phyloP scores from a whole-genome alignment of 495 filamentous ascomycete genomes.

The Penicillium lagena region DNA sequence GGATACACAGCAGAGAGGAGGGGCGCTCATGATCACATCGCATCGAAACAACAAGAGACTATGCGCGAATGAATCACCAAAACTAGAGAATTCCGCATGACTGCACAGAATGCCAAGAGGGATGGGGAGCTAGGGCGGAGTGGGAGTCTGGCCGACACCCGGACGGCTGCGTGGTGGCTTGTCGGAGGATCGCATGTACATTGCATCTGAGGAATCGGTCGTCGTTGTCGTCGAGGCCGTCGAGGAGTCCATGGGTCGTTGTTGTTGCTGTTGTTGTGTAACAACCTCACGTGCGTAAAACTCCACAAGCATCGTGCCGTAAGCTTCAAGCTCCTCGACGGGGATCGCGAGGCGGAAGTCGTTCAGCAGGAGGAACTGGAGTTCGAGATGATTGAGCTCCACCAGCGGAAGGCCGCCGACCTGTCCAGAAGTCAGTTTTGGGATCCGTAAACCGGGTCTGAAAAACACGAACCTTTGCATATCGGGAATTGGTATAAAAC shows the following conservation, averaged over 20 bases:
- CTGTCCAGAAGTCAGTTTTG: slow-evolving; percentile 33
- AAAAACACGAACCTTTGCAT: slow-evolving; percentile 70
- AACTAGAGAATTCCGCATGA: neutral
- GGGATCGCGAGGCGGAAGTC: slow-evolving; percentile 94
- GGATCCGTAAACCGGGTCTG: too few species aligned
- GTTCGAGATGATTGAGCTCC: slow-evolving; percentile 93
- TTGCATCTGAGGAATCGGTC: slow-evolving; percentile 23
- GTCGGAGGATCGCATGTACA: slow-evolving; percentile 36
- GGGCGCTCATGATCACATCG: too few species aligned
- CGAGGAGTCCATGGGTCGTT: slow-evolving; percentile 1
- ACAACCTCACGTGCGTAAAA: slow-evolving; percentile 94
- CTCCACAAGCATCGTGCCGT: slow-evolving; percentile 97
- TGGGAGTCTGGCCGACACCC: slow-evolving; percentile 33
- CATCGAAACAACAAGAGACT: too few species aligned
- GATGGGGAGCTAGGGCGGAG: slow-evolving; percentile 25
- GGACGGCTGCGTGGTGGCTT: slow-evolving; percentile 18
- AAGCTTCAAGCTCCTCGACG: slow-evolving; percentile 92
- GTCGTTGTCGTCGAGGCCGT: slow-evolving; percentile 15
- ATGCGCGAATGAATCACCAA: too few species aligned
- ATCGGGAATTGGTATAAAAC: slow-evolving; percentile 98
- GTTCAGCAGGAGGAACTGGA: slow-evolving; percentile 94
- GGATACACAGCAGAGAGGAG: too few species aligned
- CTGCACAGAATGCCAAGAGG: neutral
- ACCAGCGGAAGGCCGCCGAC: slow-evolving; percentile 94
- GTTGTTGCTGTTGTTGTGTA: slow-evolving; percentile 51